Conservation (phyloP, 495 filamentous ascomycete genomes). For the Daldinia decipiens region DNA sequence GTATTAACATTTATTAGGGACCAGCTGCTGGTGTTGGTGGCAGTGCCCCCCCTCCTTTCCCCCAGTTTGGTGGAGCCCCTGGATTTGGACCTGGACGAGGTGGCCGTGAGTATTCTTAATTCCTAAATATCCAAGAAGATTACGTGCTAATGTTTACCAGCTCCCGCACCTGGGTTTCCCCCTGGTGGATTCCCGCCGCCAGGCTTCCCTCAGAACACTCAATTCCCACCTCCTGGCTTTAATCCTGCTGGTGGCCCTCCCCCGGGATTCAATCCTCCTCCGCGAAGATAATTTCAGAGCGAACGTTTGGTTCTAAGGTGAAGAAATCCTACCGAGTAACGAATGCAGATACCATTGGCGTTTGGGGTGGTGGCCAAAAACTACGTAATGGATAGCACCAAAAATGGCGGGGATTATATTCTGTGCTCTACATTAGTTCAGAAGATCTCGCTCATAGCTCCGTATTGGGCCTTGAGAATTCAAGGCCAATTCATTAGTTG, state of each 20-base stretch:
- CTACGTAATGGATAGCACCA: conserved; percentile 38
- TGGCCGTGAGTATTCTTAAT: conserved; percentile 66
- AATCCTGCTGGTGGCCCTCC: conserved; percentile 64
- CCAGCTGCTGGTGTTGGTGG: conserved; percentile 91
- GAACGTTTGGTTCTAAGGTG: conserved; percentile 30
- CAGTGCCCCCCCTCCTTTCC: conserved; percentile 74
- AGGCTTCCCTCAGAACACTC: conserved; percentile 61
- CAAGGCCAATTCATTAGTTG: background rate
- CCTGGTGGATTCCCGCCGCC: conserved; percentile 63
- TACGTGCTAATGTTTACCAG: conserved; percentile 45
- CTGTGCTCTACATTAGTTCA: conserved; percentile 39
- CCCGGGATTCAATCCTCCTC: conserved; percentile 74
- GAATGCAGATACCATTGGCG: conserved; percentile 47
- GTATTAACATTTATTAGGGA: conserved; percentile 62
- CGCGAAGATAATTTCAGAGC: conserved; percentile 66
- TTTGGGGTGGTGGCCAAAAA: conserved; percentile 47
- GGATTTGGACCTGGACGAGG: conserved; percentile 79
- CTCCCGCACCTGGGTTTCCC: conserved; percentile 73
- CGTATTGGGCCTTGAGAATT: conserved; percentile 16
- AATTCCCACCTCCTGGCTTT: conserved; percentile 79
- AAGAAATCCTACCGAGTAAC: conserved; percentile 30
- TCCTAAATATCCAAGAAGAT: conserved; percentile 8
- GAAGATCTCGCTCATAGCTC: conserved; percentile 30
- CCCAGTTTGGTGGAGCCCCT: conserved; percentile 68
- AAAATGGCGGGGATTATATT: conserved; percentile 26